Evolutionary conservation across 768 basidiomycete genomes (phyloP).

Genomic region (Russula sp.): DNA sequence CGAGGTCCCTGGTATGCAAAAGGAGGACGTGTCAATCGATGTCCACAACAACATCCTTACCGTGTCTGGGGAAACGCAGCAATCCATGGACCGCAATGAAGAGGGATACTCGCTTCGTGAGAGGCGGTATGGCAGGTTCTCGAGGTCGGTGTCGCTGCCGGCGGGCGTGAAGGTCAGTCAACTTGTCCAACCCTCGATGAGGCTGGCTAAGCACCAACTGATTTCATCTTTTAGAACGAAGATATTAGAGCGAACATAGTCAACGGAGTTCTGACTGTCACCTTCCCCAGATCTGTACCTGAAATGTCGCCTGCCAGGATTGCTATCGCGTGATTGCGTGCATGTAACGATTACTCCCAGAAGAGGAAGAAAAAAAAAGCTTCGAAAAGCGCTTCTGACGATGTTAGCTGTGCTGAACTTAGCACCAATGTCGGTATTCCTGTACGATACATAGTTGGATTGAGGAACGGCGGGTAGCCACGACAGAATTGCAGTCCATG

Average conservation of each 20-base stretch:
- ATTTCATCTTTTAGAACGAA: slow-evolving; percentile 22
- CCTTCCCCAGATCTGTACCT: slow-evolving; percentile 27
- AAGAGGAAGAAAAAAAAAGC: not conserved
- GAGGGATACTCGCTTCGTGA: slow-evolving; percentile 33
- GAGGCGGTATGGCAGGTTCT: slow-evolving; percentile 30
- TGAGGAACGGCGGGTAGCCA: not conserved
- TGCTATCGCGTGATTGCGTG: slow-evolving; percentile 5
- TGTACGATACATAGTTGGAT: not conserved
- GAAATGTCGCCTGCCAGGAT: slow-evolving; percentile 12
- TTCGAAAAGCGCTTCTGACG: not conserved
- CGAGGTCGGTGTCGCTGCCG: slow-evolving; percentile 26
- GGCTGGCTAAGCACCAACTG: not conserved
- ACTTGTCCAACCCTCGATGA: not conserved
- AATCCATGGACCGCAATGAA: slow-evolving; percentile 32
- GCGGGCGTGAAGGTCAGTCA: slow-evolving; percentile 23
- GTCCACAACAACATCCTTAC: slow-evolving; percentile 44
- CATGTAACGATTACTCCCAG: not conserved
- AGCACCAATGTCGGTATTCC: not conserved
- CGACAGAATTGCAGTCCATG: not conserved
- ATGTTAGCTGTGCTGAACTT: not conserved
- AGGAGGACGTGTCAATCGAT: slow-evolving; percentile 48
- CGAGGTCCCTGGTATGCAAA: slow-evolving; percentile 51
- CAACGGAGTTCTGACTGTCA: slow-evolving; percentile 30
- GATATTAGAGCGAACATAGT: slow-evolving; percentile 30
- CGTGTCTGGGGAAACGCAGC: slow-evolving; percentile 44